Conservation (phyloP, 1,284 basidiomycete genomes). For the Filobasidium uniguttulatum region DNA sequence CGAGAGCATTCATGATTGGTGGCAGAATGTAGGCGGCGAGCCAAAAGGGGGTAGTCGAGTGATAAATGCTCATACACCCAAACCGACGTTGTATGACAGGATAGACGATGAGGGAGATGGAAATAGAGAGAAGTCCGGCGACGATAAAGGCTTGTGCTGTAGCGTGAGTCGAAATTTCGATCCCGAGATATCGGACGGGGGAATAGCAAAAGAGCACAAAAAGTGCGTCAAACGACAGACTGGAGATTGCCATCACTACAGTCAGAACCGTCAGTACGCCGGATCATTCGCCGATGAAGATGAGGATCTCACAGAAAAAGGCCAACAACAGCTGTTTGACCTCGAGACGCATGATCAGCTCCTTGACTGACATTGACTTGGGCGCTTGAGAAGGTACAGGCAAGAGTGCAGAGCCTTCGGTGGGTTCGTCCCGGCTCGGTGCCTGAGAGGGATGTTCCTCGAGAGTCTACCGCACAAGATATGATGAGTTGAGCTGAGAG, state of each 20-base stretch:
- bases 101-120: slow-evolving; percentile 15
- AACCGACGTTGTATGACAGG: slow-evolving; percentile 15
- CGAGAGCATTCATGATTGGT: slow-evolving; percentile 18
- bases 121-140: slow-evolving; percentile 17
- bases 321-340: slow-evolving; percentile 17
- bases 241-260: slow-evolving; percentile 19
- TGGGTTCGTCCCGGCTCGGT: background rate
- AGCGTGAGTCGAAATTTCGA: slow-evolving; percentile 15
- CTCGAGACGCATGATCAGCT: slow-evolving; percentile 13
- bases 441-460: background rate
- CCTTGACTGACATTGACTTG: slow-evolving; percentile 4
- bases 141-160: slow-evolving; percentile 18
- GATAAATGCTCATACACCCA: slow-evolving; percentile 14
- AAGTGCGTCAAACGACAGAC: slow-evolving; percentile 22
- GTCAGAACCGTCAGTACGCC: background rate
- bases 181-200: slow-evolving; percentile 17
- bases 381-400: background rate
- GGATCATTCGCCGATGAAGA: background rate
- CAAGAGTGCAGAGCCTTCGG: slow-evolving; percentile 1
- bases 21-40: slow-evolving; percentile 13
- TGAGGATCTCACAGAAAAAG: slow-evolving; percentile 14
- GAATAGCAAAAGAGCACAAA: slow-evolving; percentile 25
- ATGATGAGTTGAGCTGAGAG: background rate
- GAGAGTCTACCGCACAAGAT: background rate
- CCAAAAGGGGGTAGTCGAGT: slow-evolving; percentile 16